Base-by-base conservation (phyloP, 176 grass and related monocot species). In the Aegilops sharonensis region DNA sequence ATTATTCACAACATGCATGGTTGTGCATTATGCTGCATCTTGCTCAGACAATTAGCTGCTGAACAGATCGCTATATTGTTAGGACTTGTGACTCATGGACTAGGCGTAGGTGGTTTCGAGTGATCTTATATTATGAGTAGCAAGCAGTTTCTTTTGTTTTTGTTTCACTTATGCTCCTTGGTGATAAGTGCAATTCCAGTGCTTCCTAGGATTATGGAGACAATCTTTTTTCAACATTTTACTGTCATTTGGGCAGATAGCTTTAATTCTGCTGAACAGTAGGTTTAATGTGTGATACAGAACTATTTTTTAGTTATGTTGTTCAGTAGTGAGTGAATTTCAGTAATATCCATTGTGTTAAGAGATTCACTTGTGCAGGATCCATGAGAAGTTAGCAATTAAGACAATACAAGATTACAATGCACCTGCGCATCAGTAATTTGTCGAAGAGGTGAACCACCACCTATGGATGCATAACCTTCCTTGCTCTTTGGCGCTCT, bases 401-500 rank as follows among this genome's bases (percentile, higher is more conserved):
- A 21, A 48, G 12, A 67, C 8, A 80, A 71, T 63, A 76, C 13
- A 77, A 77, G 2, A 12, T 21, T 30, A 76, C 11, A 14, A 8
- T 50, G 61, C 86, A 89, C 97, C 92, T 99, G 97, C 11, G 97
- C 88, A 11, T 99, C 94, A 83, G 97, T 99, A 89, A 99, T 99
- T 83, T 99, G 90, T 48, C 94, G 90, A 64, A 99, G 94, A 90
- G 97, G 97, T 86, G 97, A 99, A 83, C 97, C 97, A 18, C 97
- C 97, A 34, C 97, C 97, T 70, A 99, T 99, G 62, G 97, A 99
- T 85, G 97, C 97, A 91, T 99, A 99, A 75, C 97, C 97, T 84
- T 98, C 97, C 87, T 95, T 95, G 89, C 97, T 98, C 85, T 98
- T 98, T 79, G 97, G 97, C 24, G 97, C 94, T 94, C 97, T 94